A percentile compares a stretch with the other conserved stretches of the same genome.
phyloP scores from a whole-genome alignment of 352 stramenopile species.

The Phytophthora pistaciae region DNA sequence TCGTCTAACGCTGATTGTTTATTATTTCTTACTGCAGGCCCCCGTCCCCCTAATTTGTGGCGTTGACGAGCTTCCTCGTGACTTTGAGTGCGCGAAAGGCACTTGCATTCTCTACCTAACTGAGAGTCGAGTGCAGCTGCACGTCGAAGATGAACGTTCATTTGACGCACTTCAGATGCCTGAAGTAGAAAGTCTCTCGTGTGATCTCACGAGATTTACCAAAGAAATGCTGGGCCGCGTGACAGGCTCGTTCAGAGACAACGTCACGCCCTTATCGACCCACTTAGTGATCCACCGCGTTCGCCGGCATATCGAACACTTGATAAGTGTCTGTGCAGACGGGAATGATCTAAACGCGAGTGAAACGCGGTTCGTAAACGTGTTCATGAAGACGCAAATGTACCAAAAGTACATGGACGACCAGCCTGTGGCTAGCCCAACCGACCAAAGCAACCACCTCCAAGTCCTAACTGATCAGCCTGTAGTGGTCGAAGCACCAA shows the following conservation, averaged over 20 bases:
- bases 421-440: constrained; percentile 9
- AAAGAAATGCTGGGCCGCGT: constrained; percentile 43
- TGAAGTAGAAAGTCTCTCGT: constrained; percentile 35
- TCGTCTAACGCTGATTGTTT: too few species aligned
- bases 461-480: background rate
- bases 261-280: constrained; percentile 43
- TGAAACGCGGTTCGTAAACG: constrained; percentile 35
- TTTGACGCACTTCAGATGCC: constrained; percentile 36
- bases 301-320: constrained; percentile 50
- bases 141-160: constrained; percentile 41
- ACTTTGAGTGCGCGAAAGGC: constrained; percentile 49
- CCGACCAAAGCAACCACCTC: constrained; percentile 14
- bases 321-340: constrained; percentile 32
- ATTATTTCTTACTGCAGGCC: constrained; percentile 41
- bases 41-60: constrained; percentile 64
- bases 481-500: background rate
- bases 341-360: constrained; percentile 14
- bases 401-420: constrained; percentile 67
- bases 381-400: constrained; percentile 58
- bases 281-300: constrained; percentile 58
- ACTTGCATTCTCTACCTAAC: constrained; percentile 47
- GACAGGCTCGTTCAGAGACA: constrained; percentile 26
- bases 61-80: constrained; percentile 46
- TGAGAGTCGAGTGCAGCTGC: constrained; percentile 40
- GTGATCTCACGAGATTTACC: constrained; percentile 47